Evolutionary conservation across 305 asterid genomes (phyloP), one percentile per base, ranked within the genome.

Genomic region (Fraxinus platypoda): DNA sequence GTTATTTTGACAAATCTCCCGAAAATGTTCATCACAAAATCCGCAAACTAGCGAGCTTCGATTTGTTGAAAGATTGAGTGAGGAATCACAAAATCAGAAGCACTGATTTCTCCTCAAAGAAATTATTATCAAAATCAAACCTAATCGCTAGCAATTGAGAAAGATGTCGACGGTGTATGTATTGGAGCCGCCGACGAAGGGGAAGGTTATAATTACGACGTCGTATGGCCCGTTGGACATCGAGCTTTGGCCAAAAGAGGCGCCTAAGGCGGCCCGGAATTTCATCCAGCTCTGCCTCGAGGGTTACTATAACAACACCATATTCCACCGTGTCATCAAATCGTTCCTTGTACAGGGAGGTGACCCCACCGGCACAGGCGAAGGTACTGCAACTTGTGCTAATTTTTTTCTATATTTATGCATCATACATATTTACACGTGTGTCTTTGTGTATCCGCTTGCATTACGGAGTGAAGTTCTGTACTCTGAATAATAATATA

Each of bases 161-260:
- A 62, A 41, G 33, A 94, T 95, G 99, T 95, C 99, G 92, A 89
- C 99, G 86, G 88, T 93, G 64, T 94, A 95, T 83, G 97, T 95
- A 13, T 86, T 94, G 87, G 99, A 95, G 86, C 99, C 99, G 84
- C 98, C 99, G 89, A 95, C 99, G 87, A 93, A 88, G 84, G 99
- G 99, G 81, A 95, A 95, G 84, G 96, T 95, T 80, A 82, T 94
- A 35, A 8, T 95, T 68, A 91, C 92, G 82, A 95, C 99, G 81
- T 90, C 95, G 75, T 90, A 89, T 78, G 99, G 99, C 21, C 94
- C 99, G 8, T 46, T 95, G 64, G 99, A 95, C 90, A 92, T 95
- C 79, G 99, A 95, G 88, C 93, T 95, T 2, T 95, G 98, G 99
- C 99, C 99, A 6, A 95, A 94, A 84, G 98, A 95, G 85, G 98